Base-by-base conservation (phyloP, 306 rosid species). In the Geum urbanum region DNA sequence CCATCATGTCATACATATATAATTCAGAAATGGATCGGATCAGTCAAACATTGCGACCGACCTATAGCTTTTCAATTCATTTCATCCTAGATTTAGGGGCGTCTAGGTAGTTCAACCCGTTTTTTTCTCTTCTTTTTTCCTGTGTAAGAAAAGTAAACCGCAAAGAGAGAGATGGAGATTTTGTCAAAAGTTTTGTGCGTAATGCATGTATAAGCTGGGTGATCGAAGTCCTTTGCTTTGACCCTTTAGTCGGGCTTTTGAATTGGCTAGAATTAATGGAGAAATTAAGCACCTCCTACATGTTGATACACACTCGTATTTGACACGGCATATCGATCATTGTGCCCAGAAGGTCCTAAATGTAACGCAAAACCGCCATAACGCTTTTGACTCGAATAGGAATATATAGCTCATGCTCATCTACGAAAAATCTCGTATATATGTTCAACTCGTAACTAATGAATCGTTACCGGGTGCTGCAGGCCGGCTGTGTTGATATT, bases 31-130 rank as follows among this genome's bases (percentile, higher is more conserved):
- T 1, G 14, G 19, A 44, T 48, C 9, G 10, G 66, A 80, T 84
- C 78, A 32, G 81, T 61, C 71, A 69, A 59, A 46, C 51, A 4
- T 63, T 69, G 71, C 83, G 72, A 65, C 84, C 73, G 45, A 5
- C 15, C 44, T 19, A 19, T 13, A 51, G 3, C 46, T 12, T 56
- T 55, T 55, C 4, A 37, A 10, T n/a, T 13, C 24, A 4, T 43
- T 2, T 6, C 44, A 24, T 70, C 22, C 37, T 20, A 20, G 35
- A 52, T 68, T 39, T 50, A 52, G 19, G 9, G 62, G n/a, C 62
- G 12, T 15, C 5, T 14, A 15, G 16, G 19, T 18, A 49, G 24
- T 37, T 54, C 37, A 11, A 11, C n/a, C 62, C 39, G 13, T 22
- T 50, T 50, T 5, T 9, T n/a, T n/a, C n/a, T n/a, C n/a, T n/a